These are phyloP conservation scores for Pinus albicaulis DNA, from an alignment of 75 land plant genomes.

Conservation along the genomic window DNA sequence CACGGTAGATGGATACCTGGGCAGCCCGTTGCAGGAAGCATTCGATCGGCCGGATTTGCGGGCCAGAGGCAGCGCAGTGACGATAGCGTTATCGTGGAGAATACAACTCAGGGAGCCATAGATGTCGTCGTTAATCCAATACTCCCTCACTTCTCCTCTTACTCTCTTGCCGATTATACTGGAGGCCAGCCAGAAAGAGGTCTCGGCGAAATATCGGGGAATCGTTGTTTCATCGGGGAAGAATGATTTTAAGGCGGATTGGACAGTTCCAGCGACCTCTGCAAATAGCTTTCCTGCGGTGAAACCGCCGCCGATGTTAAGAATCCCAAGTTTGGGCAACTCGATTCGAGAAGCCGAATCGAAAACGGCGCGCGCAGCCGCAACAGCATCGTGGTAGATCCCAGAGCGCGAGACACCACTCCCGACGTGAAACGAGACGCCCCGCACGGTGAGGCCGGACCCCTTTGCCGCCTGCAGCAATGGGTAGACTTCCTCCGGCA, in stretches of 20 bases:
- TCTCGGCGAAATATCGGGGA: conserved; percentile 40
- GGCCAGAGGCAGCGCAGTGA: conserved; percentile 8
- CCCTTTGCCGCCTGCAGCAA: conserved; percentile 43
- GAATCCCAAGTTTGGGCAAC: conserved; percentile 22
- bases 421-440: conserved; percentile 54
- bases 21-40: conserved; percentile 2
- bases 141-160: conserved; percentile 32
- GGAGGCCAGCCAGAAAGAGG: conserved; percentile 40
- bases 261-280: conserved; percentile 17
- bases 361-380: conserved; percentile 21
- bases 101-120: not conserved
- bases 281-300: conserved; percentile 16
- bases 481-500: conserved; percentile 30
- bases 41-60: not conserved
- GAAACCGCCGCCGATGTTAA: conserved; percentile 61
- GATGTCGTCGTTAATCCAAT: conserved; percentile 58
- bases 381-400: conserved; percentile 30
- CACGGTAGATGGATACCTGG: conserved; percentile 21
- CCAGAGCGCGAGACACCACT: conserved; percentile 16
- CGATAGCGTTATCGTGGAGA: conserved; percentile 31
- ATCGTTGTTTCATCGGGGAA: too few species aligned
- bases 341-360: conserved; percentile 26
- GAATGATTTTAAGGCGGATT: too few species aligned
- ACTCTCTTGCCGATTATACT: conserved; percentile 41
- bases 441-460: conserved; percentile 24